Conservation (phyloP, 2,329 filamentous ascomycete genomes). For the Teratosphaeria epicoccoides region DNA sequence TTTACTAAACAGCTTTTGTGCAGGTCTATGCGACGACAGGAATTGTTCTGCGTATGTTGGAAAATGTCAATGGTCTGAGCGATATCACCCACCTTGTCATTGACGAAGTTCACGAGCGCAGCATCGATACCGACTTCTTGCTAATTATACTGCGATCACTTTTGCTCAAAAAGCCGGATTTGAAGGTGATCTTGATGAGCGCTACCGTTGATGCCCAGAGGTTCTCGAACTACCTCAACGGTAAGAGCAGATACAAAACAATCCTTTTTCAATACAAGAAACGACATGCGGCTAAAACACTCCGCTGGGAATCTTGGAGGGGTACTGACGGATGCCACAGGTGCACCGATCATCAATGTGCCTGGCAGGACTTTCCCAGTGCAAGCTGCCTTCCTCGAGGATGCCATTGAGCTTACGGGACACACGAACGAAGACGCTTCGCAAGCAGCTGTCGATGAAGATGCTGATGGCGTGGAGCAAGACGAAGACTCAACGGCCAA, state of each 20-base stretch:
- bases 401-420: conserved; percentile 78
- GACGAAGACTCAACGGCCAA: conserved; percentile 29
- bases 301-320: background rate
- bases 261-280: background rate
- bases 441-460: conserved; percentile 38
- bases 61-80: conserved; percentile 71
- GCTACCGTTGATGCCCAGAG: conserved; percentile 88
- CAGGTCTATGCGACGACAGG: conserved; percentile 63
- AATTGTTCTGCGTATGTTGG: conserved; percentile 97
- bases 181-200: conserved; percentile 95
- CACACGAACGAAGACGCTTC: conserved; percentile 55
- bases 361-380: conserved; percentile 93
- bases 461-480: conserved; percentile 33
- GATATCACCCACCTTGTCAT: conserved; percentile 90
- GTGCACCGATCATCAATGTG: conserved; percentile 78
- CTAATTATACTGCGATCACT: conserved; percentile 83
- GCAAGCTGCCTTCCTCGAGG: conserved; percentile 76
- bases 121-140: conserved; percentile 93
- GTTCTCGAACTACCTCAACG: conserved; percentile 79
- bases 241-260: background rate
- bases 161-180: conserved; percentile 61
- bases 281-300: background rate
- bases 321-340: background rate
- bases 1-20: background rate
- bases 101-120: conserved; percentile 95